A percentile compares a stretch with the other conserved stretches of the same genome.
Evolutionary conservation across 1,284 basidiomycete genomes (phyloP).

Genomic region (Amylostereum areolatum): DNA sequence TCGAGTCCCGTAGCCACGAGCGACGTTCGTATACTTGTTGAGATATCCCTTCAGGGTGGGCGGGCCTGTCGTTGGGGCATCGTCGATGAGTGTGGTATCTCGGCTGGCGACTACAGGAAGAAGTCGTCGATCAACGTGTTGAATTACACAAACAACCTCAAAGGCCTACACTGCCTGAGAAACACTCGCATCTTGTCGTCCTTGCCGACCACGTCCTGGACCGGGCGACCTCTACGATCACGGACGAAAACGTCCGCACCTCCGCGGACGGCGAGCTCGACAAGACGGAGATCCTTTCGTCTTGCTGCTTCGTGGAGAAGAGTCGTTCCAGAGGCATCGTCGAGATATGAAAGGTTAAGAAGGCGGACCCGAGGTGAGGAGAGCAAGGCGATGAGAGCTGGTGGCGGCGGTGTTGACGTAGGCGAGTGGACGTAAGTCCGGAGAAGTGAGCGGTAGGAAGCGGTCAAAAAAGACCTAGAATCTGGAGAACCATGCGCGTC

Average conservation of each 20-base stretch:
- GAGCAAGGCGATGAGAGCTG: constrained; percentile 48
- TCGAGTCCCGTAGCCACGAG: constrained; percentile 84
- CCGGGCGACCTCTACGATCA: constrained; percentile 73
- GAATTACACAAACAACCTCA: background rate
- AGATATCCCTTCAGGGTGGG: constrained; percentile 76
- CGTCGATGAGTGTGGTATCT: constrained; percentile 61
- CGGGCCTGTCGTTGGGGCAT: constrained; percentile 41
- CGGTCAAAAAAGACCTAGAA: constrained; percentile 75
- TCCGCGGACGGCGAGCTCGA: constrained; percentile 79
- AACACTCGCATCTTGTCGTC: constrained; percentile 84
- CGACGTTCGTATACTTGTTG: constrained; percentile 89
- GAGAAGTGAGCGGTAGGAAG: constrained; percentile 70
- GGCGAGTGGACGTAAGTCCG: constrained; percentile 70
- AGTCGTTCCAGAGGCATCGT: constrained; percentile 73
- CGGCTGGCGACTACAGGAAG: constrained; percentile 63
- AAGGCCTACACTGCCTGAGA: constrained; percentile 70
- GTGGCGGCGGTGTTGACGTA: constrained; percentile 35
- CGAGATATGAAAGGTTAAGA: constrained; percentile 66
- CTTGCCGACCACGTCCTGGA: constrained; percentile 65
- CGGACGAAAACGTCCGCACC: constrained; percentile 91
- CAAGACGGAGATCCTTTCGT: constrained; percentile 75
- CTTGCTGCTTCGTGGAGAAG: constrained; percentile 86
- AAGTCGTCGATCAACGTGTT: background rate
- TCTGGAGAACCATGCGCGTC: constrained; percentile 37
- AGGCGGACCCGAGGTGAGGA: constrained; percentile 56